phyloP scores from a whole-genome alignment of 2,329 filamentous ascomycete species.

The Nigrospora sphaerica region DNA sequence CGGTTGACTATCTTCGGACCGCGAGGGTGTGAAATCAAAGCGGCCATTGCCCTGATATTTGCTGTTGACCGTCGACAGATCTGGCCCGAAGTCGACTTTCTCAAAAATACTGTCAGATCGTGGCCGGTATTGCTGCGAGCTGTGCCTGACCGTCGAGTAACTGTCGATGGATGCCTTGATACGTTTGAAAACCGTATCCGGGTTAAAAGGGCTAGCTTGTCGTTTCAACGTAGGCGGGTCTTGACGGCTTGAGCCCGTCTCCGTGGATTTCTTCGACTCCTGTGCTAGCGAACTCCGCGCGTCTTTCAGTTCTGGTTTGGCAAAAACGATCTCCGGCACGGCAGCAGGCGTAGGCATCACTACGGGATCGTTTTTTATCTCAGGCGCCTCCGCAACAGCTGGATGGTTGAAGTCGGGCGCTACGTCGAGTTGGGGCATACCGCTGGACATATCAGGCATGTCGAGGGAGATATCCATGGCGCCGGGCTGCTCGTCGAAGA shows the following conservation, averaged over 20 bases:
- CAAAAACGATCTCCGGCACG: constrained; percentile 31
- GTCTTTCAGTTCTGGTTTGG: constrained; percentile 54
- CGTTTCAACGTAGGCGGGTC: constrained; percentile 34
- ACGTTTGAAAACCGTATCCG: constrained; percentile 51
- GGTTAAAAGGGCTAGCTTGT: constrained; percentile 49
- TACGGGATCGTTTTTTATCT: constrained; percentile 6
- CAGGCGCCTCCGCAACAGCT: constrained; percentile 4
- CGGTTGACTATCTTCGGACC: constrained; percentile 20
- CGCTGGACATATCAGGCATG: constrained; percentile 18
- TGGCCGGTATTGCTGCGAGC: constrained; percentile 13
- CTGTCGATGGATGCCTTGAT: constrained; percentile 40
- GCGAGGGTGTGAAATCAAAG: constrained; percentile 37
- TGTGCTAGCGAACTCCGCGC: constrained; percentile 46
- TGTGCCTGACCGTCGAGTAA: constrained; percentile 12
- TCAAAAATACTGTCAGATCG: constrained; percentile 44
- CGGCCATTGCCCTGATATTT: constrained; percentile 52
- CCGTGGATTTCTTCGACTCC: constrained; percentile 20
- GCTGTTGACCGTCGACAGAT: constrained; percentile 45
- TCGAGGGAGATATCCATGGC: constrained; percentile 28
- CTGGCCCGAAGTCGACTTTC: constrained; percentile 46
- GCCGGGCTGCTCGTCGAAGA: constrained; percentile 62
- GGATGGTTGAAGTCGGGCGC: constrained; percentile 6
- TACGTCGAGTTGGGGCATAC: constrained; percentile 11
- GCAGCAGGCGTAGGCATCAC: constrained; percentile 10
- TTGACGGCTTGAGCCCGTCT: constrained; percentile 20